Base-by-base conservation (phyloP, 2,329 filamentous ascomycete genomes). In the Colletotrichum tanaceti region DNA sequence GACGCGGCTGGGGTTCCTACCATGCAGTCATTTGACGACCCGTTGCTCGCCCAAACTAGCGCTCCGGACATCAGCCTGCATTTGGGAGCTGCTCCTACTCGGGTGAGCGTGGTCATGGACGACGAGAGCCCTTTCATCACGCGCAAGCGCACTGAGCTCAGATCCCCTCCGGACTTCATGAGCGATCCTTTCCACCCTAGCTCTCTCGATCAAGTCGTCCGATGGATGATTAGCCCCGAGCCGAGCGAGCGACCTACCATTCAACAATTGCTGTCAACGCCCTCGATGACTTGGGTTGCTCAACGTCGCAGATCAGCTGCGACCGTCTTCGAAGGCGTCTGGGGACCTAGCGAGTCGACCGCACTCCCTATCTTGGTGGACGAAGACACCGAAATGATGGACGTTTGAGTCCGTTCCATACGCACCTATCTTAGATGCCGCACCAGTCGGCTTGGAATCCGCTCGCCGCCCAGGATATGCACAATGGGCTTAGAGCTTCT, bases 301-400 rank as follows among this genome's bases (percentile, higher is more conserved):
- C 82, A 84, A 58, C 90, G 94, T 71, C 90, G 94, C 63, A 90
- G 91, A 63, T 93, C 94, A 13, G 93, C 94, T 52, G 96, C 96
- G n/a, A 98, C 94, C 0, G 90, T 99, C 61, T 99, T 92, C 74
- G 96, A 99, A 81, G 96, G 96, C 71, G 96, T 93, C 77, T 99
- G 94, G 92, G 96, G 96, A 4, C 95, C 95, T 39, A 90, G 83
- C n/a, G 84, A 87, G 60, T 79, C 84, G 58, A 76, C 82, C 39
- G 73, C 79, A 5, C 78, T 80, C 22, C 78, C 79, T 6, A 77
- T 76, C 5, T 52, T 65, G 54, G 71, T 71, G n/a, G 79, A 81
- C 58, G 66, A 63, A 44, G 22, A 65, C 50, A 55, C 85, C 5
- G 86, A 88, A 75, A 89, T 89, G 87, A 87, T 81, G 18, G 87